A percentile compares a stretch with the other conserved stretches of the same genome.
Evolutionary conservation across 805 yeast genomes (phyloP).

Genomic region (Blastobotrys parvus): DNA sequence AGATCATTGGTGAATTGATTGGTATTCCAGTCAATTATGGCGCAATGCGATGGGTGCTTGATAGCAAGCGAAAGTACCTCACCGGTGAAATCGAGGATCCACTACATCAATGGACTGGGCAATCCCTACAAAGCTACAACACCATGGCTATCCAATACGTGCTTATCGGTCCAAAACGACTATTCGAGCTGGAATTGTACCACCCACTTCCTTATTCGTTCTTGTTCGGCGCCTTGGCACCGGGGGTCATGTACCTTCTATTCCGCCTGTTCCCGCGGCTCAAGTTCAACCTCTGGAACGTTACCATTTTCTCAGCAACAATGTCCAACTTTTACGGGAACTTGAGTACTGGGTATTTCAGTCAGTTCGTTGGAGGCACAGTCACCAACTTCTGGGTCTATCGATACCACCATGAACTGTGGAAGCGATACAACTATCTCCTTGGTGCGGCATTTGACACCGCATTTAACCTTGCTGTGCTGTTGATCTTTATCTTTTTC

Average conservation of each 20-base stretch:
- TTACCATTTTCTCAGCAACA: slow-evolving; percentile 8
- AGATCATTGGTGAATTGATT: slow-evolving; percentile 4
- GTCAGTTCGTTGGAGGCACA: slow-evolving; percentile 9
- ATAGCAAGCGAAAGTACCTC: slow-evolving; percentile 4
- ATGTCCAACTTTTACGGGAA: slow-evolving; percentile 12
- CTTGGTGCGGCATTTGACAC: slow-evolving; percentile 11
- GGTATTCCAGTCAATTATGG: slow-evolving; percentile 10
- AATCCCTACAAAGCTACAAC: slow-evolving; percentile 3
- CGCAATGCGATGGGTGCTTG: slow-evolving; percentile 8
- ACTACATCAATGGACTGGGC: slow-evolving; percentile 9
- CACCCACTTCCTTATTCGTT: slow-evolving; percentile 7
- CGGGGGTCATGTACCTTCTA: slow-evolving; percentile 2
- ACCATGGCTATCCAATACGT: slow-evolving; percentile 8
- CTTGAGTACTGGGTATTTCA: slow-evolving; percentile 8
- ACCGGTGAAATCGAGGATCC: slow-evolving; percentile 4
- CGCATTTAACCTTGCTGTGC: slow-evolving; percentile 9
- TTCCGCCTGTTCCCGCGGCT: slow-evolving; percentile 5
- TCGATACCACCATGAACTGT: slow-evolving; percentile 8
- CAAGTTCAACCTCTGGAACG: slow-evolving; percentile 11
- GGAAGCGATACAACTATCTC: slow-evolving; percentile 12
- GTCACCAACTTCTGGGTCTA: slow-evolving; percentile 8
- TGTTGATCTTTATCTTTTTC: slow-evolving; percentile 9
- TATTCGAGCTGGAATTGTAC: slow-evolving; percentile 4
- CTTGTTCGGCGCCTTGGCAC: slow-evolving; percentile 7
- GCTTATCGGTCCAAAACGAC: slow-evolving; percentile 5